These are phyloP conservation scores for Pouteria glomerata DNA, from an alignment of 148 eudicot genomes.

Conservation along the genomic window DNA sequence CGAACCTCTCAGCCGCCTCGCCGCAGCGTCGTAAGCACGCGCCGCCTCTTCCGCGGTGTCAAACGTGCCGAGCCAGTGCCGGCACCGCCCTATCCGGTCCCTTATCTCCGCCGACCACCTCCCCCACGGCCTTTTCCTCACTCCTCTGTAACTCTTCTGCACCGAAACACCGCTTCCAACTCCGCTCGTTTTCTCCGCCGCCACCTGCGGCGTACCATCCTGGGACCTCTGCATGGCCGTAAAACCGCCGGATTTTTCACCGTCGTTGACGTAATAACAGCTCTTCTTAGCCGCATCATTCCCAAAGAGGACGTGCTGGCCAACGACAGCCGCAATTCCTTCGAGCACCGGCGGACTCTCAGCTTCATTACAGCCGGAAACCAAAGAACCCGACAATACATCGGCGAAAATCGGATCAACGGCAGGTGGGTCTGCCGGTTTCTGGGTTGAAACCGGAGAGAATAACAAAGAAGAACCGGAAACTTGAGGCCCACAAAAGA, in stretches of 20 bases:
- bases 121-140: slow-evolving; percentile 88
- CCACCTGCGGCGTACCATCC: too few relatives aligned
- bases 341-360: slow-evolving; percentile 22
- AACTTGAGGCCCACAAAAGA: not conserved
- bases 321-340: slow-evolving; percentile 42
- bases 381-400: not conserved
- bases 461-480: not conserved
- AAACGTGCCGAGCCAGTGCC: slow-evolving; percentile 93
- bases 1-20: slow-evolving; percentile 61
- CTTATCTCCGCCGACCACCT: slow-evolving; percentile 92
- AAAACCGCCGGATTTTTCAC: not conserved
- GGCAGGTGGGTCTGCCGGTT: slow-evolving; percentile 5
- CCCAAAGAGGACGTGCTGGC: slow-evolving; percentile 33
- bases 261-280: too few relatives aligned
- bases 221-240: not conserved
- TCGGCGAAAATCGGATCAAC: not conserved
- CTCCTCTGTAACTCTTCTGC: slow-evolving; percentile 64
- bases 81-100: slow-evolving; percentile 71
- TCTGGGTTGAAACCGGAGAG: not conserved
- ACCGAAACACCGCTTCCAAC: slow-evolving; percentile 3
- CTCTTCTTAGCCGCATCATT: not conserved
- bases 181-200: not conserved
- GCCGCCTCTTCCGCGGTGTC: slow-evolving; percentile 39
- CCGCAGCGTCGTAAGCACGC: slow-evolving; percentile 82
- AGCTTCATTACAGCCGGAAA: slow-evolving; percentile 7